Evolutionary conservation across 2,329 filamentous ascomycete species (phyloP), one percentile per base, ranked within the genome.

Genomic region (Fusarium irregulare): DNA sequence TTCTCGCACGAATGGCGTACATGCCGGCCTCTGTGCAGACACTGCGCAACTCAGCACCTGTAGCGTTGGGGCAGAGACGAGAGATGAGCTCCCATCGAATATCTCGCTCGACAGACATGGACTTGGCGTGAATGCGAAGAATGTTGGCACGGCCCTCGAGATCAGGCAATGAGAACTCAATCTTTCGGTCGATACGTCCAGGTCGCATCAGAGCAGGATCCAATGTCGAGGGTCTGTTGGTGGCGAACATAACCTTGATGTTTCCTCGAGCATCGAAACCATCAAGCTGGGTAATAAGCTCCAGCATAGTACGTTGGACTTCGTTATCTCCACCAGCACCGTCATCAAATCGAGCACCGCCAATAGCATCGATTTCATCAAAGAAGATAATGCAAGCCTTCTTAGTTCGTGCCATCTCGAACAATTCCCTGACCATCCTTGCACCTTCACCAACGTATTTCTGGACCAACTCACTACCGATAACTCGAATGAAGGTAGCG

Each of bases 181-280:
- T 99, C 88, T 99, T 99, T 77, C 96, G 89, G 81, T 98, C 95
- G 77, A 98, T 98, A 87, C 95, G 94, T 32, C 95, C 95, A 13
- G 95, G 95, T 84, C 95, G 89, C 94, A 98, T 98, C 71, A 98
- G 87, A 4, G 95, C 95, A n/a, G 95, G 95, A 78, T 98, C 95
- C 58, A 98, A 87, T 6, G 95, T 98, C 6, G 94, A 97, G 5
- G 95, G 95, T 80, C 95, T 88, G 87, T 98, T 98, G 79, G 95
- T 98, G 62, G 95, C 95, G 78, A 98, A 98, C 95, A 98, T 98
- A 82, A 98, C 95, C 84, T 98, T 98, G 87, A 98, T 98, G 82
- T 98, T 98, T 80, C 95, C 95, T 80, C 95, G 88, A 50, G 94
- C 93, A 78, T 98, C 95, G 84, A 98, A 98, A 69, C 95, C 95